Evolutionary conservation across 1,284 basidiomycete species (phyloP).

Genomic region (Thecaphora frezii): DNA sequence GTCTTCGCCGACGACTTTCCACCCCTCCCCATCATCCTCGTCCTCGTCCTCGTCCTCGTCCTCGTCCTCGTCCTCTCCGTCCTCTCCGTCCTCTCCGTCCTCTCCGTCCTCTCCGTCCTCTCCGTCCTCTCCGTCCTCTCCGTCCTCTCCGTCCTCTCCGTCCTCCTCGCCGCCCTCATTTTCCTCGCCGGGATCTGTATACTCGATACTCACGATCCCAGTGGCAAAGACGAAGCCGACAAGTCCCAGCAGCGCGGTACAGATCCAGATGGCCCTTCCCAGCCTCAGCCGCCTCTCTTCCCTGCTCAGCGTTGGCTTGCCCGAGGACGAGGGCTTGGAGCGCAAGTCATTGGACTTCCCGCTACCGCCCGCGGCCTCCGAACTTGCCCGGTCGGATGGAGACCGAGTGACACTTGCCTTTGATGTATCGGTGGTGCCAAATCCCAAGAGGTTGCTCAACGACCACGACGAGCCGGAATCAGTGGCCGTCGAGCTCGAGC

Average conservation of each 20-base stretch:
- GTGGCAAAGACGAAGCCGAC: constrained; percentile 43
- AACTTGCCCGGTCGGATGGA: no score
- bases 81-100: constrained; percentile 2
- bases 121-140: no score
- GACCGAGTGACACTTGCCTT: constrained; percentile 25
- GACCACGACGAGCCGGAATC: constrained; percentile 20
- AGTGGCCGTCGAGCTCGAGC: no score
- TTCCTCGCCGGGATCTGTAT: constrained; percentile 12
- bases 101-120: constrained; percentile 13
- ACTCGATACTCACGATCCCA: constrained; percentile 46
- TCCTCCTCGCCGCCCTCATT: constrained; percentile 16
- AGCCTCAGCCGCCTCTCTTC: constrained; percentile 24
- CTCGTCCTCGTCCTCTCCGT: background rate
- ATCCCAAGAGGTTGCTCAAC: background rate
- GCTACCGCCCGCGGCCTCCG: no score
- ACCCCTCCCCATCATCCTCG: no score
- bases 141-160: no score
- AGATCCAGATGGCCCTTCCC: constrained; percentile 41
- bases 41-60: constrained; percentile 4
- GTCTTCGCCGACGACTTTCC: no score
- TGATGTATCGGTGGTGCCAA: background rate
- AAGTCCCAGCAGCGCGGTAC: constrained; percentile 39
- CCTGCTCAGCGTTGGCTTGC: background rate
- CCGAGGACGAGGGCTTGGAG: background rate
- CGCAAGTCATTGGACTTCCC: constrained; percentile 1